phyloP scores from a whole-genome alignment of 176 grass and related monocot species.

The Musa itinerans region DNA sequence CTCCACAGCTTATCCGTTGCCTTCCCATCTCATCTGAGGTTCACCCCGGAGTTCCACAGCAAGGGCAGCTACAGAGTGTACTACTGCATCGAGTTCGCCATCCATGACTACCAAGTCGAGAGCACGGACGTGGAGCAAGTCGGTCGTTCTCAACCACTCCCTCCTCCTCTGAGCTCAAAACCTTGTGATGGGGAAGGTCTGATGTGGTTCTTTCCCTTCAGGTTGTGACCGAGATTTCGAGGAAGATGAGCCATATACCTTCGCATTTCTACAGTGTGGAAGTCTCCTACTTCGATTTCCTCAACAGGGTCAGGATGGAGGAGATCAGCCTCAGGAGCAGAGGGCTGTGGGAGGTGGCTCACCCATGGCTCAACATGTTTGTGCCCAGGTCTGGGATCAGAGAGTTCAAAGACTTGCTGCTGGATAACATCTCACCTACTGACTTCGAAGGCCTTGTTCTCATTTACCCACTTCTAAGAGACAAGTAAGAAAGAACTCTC shows the following conservation, averaged over 20 bases:
- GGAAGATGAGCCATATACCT: constrained; percentile 38
- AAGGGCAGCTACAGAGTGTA: constrained; percentile 46
- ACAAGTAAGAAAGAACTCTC: constrained; percentile 36
- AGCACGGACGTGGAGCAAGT: constrained; percentile 31
- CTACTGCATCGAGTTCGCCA: constrained; percentile 73
- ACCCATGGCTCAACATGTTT: constrained; percentile 87
- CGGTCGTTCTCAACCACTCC: no score
- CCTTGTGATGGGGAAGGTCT: no score
- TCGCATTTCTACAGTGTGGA: constrained; percentile 49
- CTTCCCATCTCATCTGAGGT: constrained; percentile 55
- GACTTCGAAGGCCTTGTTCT: constrained; percentile 56
- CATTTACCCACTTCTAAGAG: constrained; percentile 60
- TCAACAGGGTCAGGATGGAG: constrained; percentile 73
- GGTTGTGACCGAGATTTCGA: constrained; percentile 40
- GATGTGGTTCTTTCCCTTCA: constrained; percentile 11
- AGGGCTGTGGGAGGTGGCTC: constrained; percentile 70
- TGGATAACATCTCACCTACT: constrained; percentile 32
- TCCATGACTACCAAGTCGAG: constrained; percentile 28
- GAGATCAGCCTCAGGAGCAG: constrained; percentile 54
- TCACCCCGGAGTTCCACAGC: constrained; percentile 55
- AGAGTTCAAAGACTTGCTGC: constrained; percentile 51
- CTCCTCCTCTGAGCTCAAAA: no score
- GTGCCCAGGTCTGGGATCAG: constrained; percentile 40
- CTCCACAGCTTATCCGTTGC: constrained; percentile 67
- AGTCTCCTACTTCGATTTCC: constrained; percentile 63